Conservation (phyloP, 1,284 basidiomycete species). For the Leccinum pachyderme region DNA sequence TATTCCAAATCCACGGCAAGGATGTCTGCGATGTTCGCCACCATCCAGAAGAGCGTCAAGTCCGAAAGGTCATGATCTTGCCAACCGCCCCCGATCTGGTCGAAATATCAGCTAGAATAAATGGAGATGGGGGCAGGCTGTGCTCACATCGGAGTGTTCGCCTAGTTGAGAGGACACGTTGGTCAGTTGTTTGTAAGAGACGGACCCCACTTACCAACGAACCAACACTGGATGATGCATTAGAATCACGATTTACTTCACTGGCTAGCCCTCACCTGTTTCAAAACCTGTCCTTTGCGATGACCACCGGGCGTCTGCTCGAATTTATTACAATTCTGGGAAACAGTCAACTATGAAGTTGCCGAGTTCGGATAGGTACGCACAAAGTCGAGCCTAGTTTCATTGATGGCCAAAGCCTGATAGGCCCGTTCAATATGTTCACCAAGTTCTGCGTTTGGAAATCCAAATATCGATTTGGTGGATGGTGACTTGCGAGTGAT, state of each 20-base stretch:
- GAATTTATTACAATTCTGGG: constrained; percentile 60
- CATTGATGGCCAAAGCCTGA: constrained; percentile 67
- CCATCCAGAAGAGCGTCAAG: constrained; percentile 66
- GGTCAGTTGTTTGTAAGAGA: not conserved
- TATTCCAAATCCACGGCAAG: constrained; percentile 58
- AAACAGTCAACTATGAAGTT: not conserved
- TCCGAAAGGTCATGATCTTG: constrained; percentile 66
- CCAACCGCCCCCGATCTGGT: constrained; percentile 68
- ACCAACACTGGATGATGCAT: constrained; percentile 55
- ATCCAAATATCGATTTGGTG: constrained; percentile 57
- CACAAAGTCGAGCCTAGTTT: constrained; percentile 65
- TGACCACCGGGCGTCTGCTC: constrained; percentile 53
- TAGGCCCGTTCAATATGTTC: constrained; percentile 63
- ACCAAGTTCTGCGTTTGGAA: constrained; percentile 56
- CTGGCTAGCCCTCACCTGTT: constrained; percentile 45
- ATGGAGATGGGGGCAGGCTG: not conserved
- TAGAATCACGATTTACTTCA: constrained; percentile 1
- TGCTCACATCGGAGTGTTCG: constrained; percentile 58
- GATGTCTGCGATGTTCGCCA: constrained; percentile 52
- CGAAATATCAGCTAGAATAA: constrained; percentile 4
- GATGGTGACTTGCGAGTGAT: constrained; percentile 41
- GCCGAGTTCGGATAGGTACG: constrained; percentile 21
- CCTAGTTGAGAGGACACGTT: constrained; percentile 34
- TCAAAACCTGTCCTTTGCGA: constrained; percentile 55
- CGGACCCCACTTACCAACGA: constrained; percentile 45